Conservation (phyloP, 371 early-diverging fungal species). For the Mucor irregularis region DNA sequence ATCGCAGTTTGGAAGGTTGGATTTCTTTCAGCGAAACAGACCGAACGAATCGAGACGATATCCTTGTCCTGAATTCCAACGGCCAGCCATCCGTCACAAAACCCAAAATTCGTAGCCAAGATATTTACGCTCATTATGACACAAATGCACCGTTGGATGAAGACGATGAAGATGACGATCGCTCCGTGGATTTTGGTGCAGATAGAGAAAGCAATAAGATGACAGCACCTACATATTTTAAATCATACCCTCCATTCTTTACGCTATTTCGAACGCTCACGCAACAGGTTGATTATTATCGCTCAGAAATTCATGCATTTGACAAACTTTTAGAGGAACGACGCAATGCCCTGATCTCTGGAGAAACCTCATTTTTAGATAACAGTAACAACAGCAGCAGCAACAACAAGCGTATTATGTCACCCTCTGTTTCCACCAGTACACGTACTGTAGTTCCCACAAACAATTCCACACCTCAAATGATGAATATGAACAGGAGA, state of each 20-base stretch:
- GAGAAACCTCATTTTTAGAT: constrained; percentile 23
- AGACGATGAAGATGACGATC: constrained; percentile 53
- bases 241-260: constrained; percentile 65
- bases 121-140: constrained; percentile 37
- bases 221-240: constrained; percentile 47
- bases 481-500: constrained; percentile 3
- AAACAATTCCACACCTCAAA: neutral
- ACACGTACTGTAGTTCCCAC: neutral
- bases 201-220: constrained; percentile 38
- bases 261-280: constrained; percentile 63
- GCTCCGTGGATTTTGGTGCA: constrained; percentile 47
- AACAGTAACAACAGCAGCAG: neutral
- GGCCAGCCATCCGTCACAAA: constrained; percentile 8
- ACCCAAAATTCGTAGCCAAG: constrained; percentile 27
- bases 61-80: constrained; percentile 32
- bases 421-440: neutral
- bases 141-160: constrained; percentile 23
- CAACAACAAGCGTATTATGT: too few relatives aligned
- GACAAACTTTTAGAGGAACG: constrained; percentile 59
- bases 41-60: constrained; percentile 49
- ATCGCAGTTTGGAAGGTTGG: constrained; percentile 79
- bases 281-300: constrained; percentile 69
- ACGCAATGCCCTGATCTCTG: constrained; percentile 48
- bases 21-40: constrained; percentile 71
- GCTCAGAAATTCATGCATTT: constrained; percentile 60